These are phyloP conservation scores for Cavenderia fasciculata DNA, from an alignment of 78 protist genomes.

Conservation along the genomic window DNA sequence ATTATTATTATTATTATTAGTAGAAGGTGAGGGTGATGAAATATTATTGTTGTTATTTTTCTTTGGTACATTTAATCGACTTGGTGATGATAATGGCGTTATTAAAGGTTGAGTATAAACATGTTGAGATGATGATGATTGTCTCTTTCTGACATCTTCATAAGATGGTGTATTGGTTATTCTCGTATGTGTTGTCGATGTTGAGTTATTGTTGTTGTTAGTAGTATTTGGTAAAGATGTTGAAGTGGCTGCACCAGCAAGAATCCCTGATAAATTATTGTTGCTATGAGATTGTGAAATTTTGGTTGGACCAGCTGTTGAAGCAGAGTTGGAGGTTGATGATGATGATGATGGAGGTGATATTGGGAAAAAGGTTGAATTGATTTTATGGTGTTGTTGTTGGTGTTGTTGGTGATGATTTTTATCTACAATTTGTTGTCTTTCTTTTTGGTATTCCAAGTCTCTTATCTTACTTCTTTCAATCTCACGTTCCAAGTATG, in stretches of 20 bases:
- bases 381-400: neutral
- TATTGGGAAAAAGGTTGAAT: neutral
- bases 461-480: constrained; percentile 6
- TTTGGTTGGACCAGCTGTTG: neutral
- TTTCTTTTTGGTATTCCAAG: neutral
- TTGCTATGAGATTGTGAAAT: neutral
- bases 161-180: no score
- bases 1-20: neutral
- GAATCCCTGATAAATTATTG: neutral
- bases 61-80: neutral
- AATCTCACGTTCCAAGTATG: constrained; percentile 12
- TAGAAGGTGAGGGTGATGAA: neutral
- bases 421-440: neutral
- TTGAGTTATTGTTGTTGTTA: neutral
- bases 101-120: no score
- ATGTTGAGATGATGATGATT: no score
- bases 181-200: neutral
- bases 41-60: neutral
- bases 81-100: neutral
- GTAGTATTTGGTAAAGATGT: no score
- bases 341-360: neutral
- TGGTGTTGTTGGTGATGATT: constrained; percentile 1
- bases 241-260: no score
- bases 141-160: no score
- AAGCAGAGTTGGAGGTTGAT: neutral